Evolutionary conservation across 2,329 filamentous ascomycete genomes (phyloP).

Genomic region (Penicillium capsulatum): DNA sequence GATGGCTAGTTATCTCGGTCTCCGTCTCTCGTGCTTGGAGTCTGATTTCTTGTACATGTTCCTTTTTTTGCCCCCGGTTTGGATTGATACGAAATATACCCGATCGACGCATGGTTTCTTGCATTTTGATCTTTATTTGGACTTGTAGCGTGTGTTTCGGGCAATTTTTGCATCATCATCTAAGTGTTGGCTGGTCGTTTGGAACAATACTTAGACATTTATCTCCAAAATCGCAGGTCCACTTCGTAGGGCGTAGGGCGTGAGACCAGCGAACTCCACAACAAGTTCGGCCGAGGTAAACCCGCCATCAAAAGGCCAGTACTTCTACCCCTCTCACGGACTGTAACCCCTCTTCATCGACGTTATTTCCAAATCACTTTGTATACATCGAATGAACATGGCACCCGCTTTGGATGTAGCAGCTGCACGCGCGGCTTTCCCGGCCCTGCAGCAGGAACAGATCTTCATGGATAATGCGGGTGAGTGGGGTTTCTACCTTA

Average conservation of each 20-base stretch:
- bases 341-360: conserved; percentile 8
- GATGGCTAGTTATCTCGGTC: conserved; percentile 3
- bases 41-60: conserved; percentile 9
- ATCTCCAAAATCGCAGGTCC: no score
- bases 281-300: not conserved
- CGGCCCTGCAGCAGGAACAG: conserved; percentile 62
- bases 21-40: conserved; percentile 1
- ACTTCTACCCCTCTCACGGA: conserved; percentile 3
- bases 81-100: conserved; percentile 22
- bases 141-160: not conserved
- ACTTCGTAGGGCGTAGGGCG: no score
- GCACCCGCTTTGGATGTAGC: conserved; percentile 51
- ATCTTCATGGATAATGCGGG: conserved; percentile 69
- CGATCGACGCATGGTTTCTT: conserved; percentile 19
- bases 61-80: no score
- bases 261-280: no score
- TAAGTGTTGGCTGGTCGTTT: no score
- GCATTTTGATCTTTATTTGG: conserved; percentile 1
- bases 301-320: no score
- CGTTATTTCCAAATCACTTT: not conserved
- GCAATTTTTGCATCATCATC: no score
- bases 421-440: conserved; percentile 59
- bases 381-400: conserved; percentile 14
- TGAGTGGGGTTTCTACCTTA: conserved; percentile 8
- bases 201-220: no score